Conservation (phyloP, 768 basidiomycete genomes). For the Nevesoporus exiguus region DNA sequence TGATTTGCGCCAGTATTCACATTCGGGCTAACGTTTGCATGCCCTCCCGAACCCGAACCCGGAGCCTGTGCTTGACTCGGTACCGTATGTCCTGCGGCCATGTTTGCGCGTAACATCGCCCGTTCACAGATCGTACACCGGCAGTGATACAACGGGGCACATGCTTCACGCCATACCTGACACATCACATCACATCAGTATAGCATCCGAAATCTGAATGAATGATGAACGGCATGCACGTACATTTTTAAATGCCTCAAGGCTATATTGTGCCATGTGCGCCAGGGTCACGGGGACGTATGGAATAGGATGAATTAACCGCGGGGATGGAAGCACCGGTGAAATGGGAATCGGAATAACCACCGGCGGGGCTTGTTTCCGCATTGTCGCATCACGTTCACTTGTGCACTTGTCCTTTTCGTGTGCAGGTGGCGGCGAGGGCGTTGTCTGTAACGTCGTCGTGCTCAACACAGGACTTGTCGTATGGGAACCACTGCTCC, state of each 20-base stretch:
- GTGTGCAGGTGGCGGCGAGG: slow-evolving; percentile 59
- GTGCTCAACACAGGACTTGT: slow-evolving; percentile 76
- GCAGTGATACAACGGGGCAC: slow-evolving; percentile 67
- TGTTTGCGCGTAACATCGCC: slow-evolving; percentile 51
- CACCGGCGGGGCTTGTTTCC: slow-evolving; percentile 29
- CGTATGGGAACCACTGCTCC: slow-evolving; percentile 50
- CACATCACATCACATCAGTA: not conserved
- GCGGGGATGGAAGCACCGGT: slow-evolving; percentile 61
- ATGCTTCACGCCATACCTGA: slow-evolving; percentile 74
- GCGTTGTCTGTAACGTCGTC: slow-evolving; percentile 74
- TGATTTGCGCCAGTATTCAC: slow-evolving; percentile 1
- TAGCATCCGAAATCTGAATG: not conserved
- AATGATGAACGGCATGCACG: slow-evolving; percentile 23
- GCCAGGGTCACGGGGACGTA: slow-evolving; percentile 57
- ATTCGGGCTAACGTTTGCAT: not conserved
- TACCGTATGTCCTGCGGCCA: slow-evolving; percentile 37
- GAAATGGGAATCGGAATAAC: slow-evolving; percentile 41
- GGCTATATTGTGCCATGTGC: slow-evolving; percentile 54
- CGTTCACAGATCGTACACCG: slow-evolving; percentile 73
- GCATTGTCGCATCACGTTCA: slow-evolving; percentile 5
- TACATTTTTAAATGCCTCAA: slow-evolving; percentile 57
- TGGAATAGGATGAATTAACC: slow-evolving; percentile 62
- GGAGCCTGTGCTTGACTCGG: slow-evolving; percentile 25
- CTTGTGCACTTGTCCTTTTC: slow-evolving; percentile 37
- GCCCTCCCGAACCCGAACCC: slow-evolving; percentile 6